phyloP scores from a whole-genome alignment of 139 green algal genomes.

The Micractinium sp. region DNA sequence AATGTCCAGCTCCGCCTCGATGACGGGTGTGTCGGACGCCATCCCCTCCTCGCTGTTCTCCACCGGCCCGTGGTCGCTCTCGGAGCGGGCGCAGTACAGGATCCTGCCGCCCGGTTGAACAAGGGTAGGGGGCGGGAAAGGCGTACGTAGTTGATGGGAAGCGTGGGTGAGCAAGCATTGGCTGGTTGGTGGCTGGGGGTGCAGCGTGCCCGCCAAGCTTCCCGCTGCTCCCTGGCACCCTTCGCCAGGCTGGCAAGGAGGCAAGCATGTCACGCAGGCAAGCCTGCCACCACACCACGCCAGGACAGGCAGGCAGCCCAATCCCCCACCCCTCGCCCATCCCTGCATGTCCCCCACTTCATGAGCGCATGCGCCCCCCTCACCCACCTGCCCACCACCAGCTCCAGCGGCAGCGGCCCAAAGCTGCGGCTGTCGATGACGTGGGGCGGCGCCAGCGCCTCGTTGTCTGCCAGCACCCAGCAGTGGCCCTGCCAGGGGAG shows the following conservation, averaged over 20 bases:
- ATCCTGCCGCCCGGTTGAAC: slow-evolving; percentile 8
- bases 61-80: slow-evolving; percentile 46
- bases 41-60: slow-evolving; percentile 57
- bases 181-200: no score
- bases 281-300: no score
- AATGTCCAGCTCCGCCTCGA: slow-evolving; percentile 64
- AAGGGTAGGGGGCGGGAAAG: neutral
- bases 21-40: slow-evolving; percentile 48
- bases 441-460: slow-evolving; percentile 55
- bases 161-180: no score
- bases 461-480: slow-evolving; percentile 89
- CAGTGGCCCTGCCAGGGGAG: slow-evolving; percentile 62
- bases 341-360: no score
- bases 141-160: neutral
- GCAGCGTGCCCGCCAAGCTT: no score
- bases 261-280: no score
- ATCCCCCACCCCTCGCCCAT: no score
- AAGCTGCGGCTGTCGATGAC: slow-evolving; percentile 74
- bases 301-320: no score
- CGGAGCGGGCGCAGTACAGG: slow-evolving; percentile 39
- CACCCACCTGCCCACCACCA: slow-evolving; percentile 58
- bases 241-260: no score
- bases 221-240: no score
- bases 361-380: neutral
- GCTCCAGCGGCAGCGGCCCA: slow-evolving; percentile 58